Conservation (phyloP, 306 rosid genomes). For the Lathyrus oleraceus region DNA sequence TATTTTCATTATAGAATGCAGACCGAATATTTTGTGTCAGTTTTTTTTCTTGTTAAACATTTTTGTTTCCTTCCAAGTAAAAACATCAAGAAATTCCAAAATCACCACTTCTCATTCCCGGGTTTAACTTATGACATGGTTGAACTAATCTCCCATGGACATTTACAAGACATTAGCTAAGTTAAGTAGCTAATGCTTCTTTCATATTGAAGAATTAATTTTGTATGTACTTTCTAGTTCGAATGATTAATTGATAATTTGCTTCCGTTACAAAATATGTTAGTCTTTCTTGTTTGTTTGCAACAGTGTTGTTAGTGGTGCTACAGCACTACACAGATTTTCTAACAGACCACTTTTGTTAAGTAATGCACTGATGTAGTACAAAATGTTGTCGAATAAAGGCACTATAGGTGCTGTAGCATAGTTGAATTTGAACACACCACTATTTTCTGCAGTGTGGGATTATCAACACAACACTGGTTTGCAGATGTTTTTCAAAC, state of each 20-base stretch:
- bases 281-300: constrained; percentile 1
- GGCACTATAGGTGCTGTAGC: neutral
- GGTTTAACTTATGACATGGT: neutral
- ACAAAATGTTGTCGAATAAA: neutral
- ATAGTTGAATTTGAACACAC: neutral
- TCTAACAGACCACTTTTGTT: neutral
- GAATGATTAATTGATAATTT: constrained; percentile 1
- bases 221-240: neutral
- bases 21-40: constrained; percentile 1
- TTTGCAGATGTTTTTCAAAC: constrained; percentile 11
- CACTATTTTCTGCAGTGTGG: neutral
- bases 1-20: neutral
- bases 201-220: constrained; percentile 3
- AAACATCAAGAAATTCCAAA: constrained; percentile 1
- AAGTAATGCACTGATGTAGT: neutral
- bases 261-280: neutral
- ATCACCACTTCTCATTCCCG: neutral
- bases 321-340: neutral
- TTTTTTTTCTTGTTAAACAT: neutral
- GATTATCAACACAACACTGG: neutral
- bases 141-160: neutral
- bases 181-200: neutral
- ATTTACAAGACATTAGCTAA: constrained; percentile 21
- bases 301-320: neutral
- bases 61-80: neutral